These are phyloP conservation scores for Hirschioporus abietinus DNA, from an alignment of 768 basidiomycete species.

Conservation along the genomic window DNA sequence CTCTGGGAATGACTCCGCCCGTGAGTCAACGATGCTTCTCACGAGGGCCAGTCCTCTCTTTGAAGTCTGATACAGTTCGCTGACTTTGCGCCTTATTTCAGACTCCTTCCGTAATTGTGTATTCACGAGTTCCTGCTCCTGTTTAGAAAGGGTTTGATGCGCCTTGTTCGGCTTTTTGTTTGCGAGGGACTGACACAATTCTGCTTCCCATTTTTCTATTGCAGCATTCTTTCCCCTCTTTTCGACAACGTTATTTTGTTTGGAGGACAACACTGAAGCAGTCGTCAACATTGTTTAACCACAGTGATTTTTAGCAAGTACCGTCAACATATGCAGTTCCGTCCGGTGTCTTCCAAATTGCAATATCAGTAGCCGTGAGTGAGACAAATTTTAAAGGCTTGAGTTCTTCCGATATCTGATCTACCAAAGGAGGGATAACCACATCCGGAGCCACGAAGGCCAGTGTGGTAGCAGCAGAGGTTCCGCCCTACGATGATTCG, in stretches of 20 bases:
- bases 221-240: constrained; percentile 85
- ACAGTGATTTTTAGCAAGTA: constrained; percentile 22
- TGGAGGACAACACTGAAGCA: constrained; percentile 39
- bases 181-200: constrained; percentile 80
- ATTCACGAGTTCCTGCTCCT: constrained; percentile 78
- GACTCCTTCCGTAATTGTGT: constrained; percentile 81
- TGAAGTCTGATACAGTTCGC: constrained; percentile 45
- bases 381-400: constrained; percentile 49
- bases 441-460: constrained; percentile 71
- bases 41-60: constrained; percentile 69
- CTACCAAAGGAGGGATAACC: constrained; percentile 65
- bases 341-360: constrained; percentile 81
- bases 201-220: constrained; percentile 92
- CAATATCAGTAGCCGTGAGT: constrained; percentile 69
- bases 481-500: constrained; percentile 55
- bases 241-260: constrained; percentile 44
- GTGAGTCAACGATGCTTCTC: constrained; percentile 48
- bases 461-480: constrained; percentile 68
- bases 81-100: constrained; percentile 56
- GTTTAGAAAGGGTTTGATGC: constrained; percentile 60
- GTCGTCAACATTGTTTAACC: not conserved
- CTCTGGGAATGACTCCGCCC: constrained; percentile 44
- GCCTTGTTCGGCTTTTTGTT: constrained; percentile 62
- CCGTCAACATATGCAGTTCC: constrained; percentile 82
- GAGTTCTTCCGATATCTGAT: constrained; percentile 61